These are phyloP conservation scores for Anisogramma anomala DNA, from an alignment of 2,329 filamentous ascomycete species.

Conservation along the genomic window DNA sequence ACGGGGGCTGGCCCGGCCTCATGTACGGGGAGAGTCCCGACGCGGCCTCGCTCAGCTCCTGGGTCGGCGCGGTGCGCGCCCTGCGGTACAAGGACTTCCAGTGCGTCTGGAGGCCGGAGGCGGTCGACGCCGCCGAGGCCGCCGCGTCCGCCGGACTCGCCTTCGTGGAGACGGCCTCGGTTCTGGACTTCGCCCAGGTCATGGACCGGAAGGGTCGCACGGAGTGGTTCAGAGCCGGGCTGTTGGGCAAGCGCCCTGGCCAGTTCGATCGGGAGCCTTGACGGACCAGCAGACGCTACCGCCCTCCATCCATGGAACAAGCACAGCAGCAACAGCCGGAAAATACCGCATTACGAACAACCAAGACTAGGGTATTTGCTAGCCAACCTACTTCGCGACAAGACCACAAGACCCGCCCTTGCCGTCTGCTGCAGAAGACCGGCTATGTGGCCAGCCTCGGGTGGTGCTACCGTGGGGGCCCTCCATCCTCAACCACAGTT, in stretches of 20 bases:
- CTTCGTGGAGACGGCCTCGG: constrained; percentile 48
- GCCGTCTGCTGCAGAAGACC: no score
- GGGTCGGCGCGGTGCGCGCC: constrained; percentile 53
- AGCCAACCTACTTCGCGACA: no score
- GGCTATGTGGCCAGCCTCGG: no score
- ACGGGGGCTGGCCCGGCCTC: constrained; percentile 58
- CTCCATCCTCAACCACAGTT: no score
- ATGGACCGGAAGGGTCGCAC: constrained; percentile 51
- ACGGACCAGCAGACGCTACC: background rate
- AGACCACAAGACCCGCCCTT: no score
- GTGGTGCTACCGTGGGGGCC: no score
- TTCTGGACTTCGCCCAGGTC: constrained; percentile 50
- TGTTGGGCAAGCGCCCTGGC: constrained; percentile 12
- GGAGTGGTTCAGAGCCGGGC: constrained; percentile 37
- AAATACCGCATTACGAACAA: no score
- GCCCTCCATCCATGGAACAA: background rate
- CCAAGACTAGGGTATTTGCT: no score
- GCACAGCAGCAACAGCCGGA: background rate
- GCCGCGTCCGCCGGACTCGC: no score
- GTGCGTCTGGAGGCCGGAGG: constrained; percentile 42
- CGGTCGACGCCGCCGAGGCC: constrained; percentile 10
- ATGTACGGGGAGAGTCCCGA: constrained; percentile 61
- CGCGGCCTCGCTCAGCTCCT: constrained; percentile 43
- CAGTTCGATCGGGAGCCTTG: constrained; percentile 11
- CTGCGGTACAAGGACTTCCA: constrained; percentile 65